Percentiles rank a stretch among this genome's conserved stretches.
phyloP scores from a whole-genome alignment of 768 basidiomycete species.

The Astraeus odoratus region DNA sequence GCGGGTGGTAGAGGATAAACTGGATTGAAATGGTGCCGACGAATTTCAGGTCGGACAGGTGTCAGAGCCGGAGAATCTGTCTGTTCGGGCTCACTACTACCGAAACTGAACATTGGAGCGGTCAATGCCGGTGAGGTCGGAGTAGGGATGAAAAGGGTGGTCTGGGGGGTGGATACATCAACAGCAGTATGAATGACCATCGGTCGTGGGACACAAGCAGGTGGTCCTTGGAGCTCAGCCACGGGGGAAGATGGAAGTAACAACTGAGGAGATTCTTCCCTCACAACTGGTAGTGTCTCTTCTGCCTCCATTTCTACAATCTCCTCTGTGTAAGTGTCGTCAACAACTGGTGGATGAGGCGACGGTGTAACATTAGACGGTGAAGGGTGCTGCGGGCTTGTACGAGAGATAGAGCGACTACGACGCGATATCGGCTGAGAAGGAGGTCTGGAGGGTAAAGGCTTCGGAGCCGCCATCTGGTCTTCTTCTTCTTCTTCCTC shows the following conservation, averaged over 20 bases:
- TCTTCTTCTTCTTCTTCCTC: constrained; percentile 5
- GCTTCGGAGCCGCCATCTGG: neutral
- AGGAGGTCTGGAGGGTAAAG: constrained; percentile 12
- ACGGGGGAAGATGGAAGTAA: constrained; percentile 16
- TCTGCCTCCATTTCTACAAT: constrained; percentile 9
- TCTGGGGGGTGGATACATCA: constrained; percentile 21
- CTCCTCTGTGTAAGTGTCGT: constrained; percentile 5
- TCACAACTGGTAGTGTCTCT: constrained; percentile 15
- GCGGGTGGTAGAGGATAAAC: constrained; percentile 51
- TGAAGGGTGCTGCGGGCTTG: constrained; percentile 7
- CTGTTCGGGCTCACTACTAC: constrained; percentile 22
- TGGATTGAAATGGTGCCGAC: constrained; percentile 36
- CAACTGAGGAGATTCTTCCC: constrained; percentile 19
- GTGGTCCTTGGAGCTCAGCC: neutral
- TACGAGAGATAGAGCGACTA: constrained; percentile 15
- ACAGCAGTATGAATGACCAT: constrained; percentile 22
- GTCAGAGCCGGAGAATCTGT: constrained; percentile 13
- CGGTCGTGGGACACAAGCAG: constrained; percentile 7
- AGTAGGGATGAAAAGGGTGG: constrained; percentile 29
- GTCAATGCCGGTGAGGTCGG: constrained; percentile 28
- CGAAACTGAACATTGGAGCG: constrained; percentile 28
- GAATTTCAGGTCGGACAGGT: constrained; percentile 11
- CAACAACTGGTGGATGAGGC: constrained; percentile 5
- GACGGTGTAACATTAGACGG: constrained; percentile 7
- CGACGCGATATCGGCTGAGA: constrained; percentile 12